phyloP scores from a whole-genome alignment of 495 filamentous ascomycete species.

The Penicillium steckii region DNA sequence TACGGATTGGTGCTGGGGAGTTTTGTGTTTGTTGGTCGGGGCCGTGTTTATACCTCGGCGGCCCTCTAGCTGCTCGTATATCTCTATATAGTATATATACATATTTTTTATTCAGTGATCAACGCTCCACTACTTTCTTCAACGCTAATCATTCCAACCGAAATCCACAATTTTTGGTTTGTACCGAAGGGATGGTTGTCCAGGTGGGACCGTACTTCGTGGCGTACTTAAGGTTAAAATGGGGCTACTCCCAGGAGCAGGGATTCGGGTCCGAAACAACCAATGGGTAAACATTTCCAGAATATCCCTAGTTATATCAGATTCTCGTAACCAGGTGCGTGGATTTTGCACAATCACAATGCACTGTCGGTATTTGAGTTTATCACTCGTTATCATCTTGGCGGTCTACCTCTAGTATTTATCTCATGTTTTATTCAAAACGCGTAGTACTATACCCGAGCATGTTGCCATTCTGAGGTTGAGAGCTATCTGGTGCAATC shows the following conservation, averaged over 20 bases:
- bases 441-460: no score
- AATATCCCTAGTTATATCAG: not conserved
- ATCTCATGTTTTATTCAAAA: no score
- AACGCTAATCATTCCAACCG: not conserved
- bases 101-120: constrained; percentile 15
- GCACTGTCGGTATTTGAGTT: no score
- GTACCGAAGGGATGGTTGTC: not conserved
- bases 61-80: constrained; percentile 18
- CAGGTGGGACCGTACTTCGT: constrained; percentile 1
- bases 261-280: not conserved
- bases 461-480: no score
- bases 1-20: constrained; percentile 29
- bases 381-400: no score
- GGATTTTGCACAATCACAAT: no score
- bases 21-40: constrained; percentile 17
- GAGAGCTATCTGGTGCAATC: no score
- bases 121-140: not conserved
- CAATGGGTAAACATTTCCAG: not conserved
- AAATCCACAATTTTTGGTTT: not conserved
- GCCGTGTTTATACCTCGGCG: constrained; percentile 26
- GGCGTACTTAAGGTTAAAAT: constrained; percentile 9
- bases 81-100: no score
- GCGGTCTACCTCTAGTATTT: no score
- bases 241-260: not conserved
- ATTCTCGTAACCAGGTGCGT: no score